These are phyloP conservation scores for Didymella pinodella DNA, from an alignment of 2,329 filamentous ascomycete species.

Conservation along the genomic window DNA sequence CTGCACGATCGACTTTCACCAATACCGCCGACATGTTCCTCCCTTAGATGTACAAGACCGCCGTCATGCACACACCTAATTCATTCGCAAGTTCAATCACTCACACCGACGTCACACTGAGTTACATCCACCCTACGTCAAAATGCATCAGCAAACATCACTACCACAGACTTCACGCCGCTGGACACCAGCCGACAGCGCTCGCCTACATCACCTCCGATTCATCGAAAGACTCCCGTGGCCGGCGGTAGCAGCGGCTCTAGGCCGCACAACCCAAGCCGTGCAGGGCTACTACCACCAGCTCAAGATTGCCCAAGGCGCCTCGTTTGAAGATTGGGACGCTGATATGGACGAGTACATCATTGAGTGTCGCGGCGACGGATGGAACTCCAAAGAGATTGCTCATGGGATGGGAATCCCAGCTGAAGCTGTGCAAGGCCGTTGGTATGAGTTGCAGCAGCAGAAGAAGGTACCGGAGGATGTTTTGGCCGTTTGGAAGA, in stretches of 20 bases:
- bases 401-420: constrained; percentile 5
- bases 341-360: constrained; percentile 11
- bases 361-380: constrained; percentile 14
- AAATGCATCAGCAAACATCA: not conserved
- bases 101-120: not conserved
- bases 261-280: constrained; percentile 1
- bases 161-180: not conserved
- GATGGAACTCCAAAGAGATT: not conserved
- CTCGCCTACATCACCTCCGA: constrained; percentile 8
- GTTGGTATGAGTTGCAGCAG: constrained; percentile 13
- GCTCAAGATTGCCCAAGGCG: constrained; percentile 2
- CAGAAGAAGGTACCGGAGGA: constrained; percentile 17
- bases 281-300: constrained; percentile 1
- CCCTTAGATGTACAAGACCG: not conserved
- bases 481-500: constrained; percentile 5
- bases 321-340: constrained; percentile 12
- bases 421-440: constrained; percentile 10
- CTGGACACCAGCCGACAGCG: constrained; percentile 19
- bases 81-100: not conserved
- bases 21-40: too few relatives aligned
- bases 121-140: not conserved
- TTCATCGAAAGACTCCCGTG: constrained; percentile 1
- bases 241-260: not conserved
- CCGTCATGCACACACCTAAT: not conserved
- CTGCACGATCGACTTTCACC: not conserved